Evolutionary conservation across 306 rosid genomes (phyloP).

Genomic region (Biancaea sappan): DNA sequence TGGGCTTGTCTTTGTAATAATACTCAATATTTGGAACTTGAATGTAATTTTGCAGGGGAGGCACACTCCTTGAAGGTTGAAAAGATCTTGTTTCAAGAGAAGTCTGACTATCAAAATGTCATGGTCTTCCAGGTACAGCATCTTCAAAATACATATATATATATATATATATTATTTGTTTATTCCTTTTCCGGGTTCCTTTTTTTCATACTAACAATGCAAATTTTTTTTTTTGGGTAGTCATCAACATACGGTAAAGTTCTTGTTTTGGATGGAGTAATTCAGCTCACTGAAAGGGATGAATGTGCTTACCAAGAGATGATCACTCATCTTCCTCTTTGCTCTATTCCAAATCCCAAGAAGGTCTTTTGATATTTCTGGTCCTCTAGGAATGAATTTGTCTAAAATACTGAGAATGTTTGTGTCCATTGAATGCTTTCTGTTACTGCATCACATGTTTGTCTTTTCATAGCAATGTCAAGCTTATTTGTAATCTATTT

Average conservation of each 20-base stretch:
- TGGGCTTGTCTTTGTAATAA: constrained; percentile 14
- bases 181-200: constrained; percentile 1
- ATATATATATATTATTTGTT: constrained; percentile 20
- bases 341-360: constrained; percentile 91
- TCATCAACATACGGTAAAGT: constrained; percentile 96
- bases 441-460: neutral
- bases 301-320: constrained; percentile 99
- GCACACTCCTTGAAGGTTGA: constrained; percentile 99
- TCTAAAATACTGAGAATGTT: neutral
- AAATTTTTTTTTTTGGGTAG: constrained; percentile 47
- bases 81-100: constrained; percentile 78
- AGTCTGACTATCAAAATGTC: constrained; percentile 86
- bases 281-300: constrained; percentile 96
- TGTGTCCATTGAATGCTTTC: neutral
- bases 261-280: constrained; percentile 96
- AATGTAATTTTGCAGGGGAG: constrained; percentile 67
- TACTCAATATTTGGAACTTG: constrained; percentile 22
- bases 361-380: constrained; percentile 56
- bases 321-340: constrained; percentile 95
- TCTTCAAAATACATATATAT: too few relatives aligned
- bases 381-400: neutral
- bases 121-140: constrained; percentile 85
- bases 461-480: neutral
- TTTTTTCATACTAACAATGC: constrained; percentile 23
- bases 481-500: neutral